phyloP scores from a whole-genome alignment of 2,329 filamentous ascomycete genomes.

The Fusarium graminum region DNA sequence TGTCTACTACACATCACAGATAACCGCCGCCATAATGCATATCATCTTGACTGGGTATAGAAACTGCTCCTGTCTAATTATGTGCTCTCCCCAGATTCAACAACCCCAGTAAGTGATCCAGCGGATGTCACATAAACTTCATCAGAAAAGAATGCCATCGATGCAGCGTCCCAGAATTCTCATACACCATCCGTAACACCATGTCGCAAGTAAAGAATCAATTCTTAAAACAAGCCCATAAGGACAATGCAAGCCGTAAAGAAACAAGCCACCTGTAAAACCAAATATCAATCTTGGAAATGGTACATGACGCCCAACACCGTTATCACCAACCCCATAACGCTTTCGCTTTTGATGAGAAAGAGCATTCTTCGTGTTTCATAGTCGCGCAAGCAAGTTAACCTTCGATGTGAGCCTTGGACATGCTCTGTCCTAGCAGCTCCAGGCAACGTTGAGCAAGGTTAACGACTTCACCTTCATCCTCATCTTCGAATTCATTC shows the following conservation, averaged over 20 bases:
- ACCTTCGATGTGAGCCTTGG: constrained; percentile 86
- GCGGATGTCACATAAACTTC: constrained; percentile 52
- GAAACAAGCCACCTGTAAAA: constrained; percentile 39
- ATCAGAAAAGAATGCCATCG: constrained; percentile 47
- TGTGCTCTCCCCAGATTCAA: constrained; percentile 41
- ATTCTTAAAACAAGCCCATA: constrained; percentile 36
- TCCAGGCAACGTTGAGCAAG: constrained; percentile 92
- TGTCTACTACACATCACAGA: not conserved
- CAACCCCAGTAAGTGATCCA: constrained; percentile 36
- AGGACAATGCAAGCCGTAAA: constrained; percentile 42
- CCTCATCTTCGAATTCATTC: constrained; percentile 87
- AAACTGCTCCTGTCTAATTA: constrained; percentile 54
- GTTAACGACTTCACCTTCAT: constrained; percentile 92
- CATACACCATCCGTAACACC: constrained; percentile 38
- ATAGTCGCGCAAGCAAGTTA: constrained; percentile 54
- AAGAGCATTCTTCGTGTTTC: constrained; percentile 9
- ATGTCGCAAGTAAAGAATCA: constrained; percentile 32
- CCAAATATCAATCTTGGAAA: constrained; percentile 48
- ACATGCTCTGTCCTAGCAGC: constrained; percentile 79
- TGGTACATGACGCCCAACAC: constrained; percentile 52
- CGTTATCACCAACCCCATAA: constrained; percentile 40
- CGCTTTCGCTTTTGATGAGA: constrained; percentile 50
- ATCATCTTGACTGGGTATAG: constrained; percentile 49
- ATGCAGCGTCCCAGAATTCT: constrained; percentile 24
- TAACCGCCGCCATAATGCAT: constrained; percentile 34